These are phyloP conservation scores for Colletotrichum simmondsii DNA, from an alignment of 2,329 filamentous ascomycete species.

Conservation along the genomic window DNA sequence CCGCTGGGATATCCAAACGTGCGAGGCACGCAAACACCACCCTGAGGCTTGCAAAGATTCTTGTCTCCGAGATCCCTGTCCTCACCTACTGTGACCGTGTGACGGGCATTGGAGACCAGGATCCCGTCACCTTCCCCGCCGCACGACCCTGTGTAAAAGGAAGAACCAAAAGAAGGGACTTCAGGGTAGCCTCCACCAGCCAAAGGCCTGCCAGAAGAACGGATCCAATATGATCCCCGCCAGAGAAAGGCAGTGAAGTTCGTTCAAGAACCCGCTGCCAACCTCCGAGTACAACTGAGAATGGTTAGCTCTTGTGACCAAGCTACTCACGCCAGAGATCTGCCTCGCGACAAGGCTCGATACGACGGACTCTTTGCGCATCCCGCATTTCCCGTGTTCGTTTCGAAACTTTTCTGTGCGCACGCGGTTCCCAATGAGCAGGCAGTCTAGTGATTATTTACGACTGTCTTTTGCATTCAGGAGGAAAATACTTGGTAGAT, in stretches of 20 bases:
- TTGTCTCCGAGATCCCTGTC: slow-evolving; percentile 23
- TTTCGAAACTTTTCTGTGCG: neutral
- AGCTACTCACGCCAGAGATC: slow-evolving; percentile 12
- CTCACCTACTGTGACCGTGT: neutral
- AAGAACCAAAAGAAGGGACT: slow-evolving; percentile 21
- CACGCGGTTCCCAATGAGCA: neutral
- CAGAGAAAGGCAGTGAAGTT: slow-evolving; percentile 19
- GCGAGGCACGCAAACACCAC: slow-evolving; percentile 3
- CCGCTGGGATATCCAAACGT: slow-evolving; percentile 7
- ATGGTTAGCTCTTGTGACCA: neutral
- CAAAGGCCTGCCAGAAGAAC: slow-evolving; percentile 22
- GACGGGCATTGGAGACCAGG: neutral
- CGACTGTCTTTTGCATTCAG: neutral
- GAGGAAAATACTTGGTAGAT: neutral
- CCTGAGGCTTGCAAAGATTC: slow-evolving; percentile 11
- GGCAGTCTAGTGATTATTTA: neutral
- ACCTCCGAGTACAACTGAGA: neutral
- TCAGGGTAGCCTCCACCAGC: slow-evolving; percentile 28
- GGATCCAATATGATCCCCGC: slow-evolving; percentile 16
- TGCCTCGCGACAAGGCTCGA: neutral
- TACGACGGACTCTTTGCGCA: slow-evolving; percentile 9
- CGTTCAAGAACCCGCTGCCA: slow-evolving; percentile 18
- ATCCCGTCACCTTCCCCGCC: slow-evolving; percentile 21
- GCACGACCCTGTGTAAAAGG: slow-evolving; percentile 25
- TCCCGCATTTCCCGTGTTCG: slow-evolving; percentile 12